Conservation (phyloP, 1,284 basidiomycete species). For the Cryptococcus sp. region DNA sequence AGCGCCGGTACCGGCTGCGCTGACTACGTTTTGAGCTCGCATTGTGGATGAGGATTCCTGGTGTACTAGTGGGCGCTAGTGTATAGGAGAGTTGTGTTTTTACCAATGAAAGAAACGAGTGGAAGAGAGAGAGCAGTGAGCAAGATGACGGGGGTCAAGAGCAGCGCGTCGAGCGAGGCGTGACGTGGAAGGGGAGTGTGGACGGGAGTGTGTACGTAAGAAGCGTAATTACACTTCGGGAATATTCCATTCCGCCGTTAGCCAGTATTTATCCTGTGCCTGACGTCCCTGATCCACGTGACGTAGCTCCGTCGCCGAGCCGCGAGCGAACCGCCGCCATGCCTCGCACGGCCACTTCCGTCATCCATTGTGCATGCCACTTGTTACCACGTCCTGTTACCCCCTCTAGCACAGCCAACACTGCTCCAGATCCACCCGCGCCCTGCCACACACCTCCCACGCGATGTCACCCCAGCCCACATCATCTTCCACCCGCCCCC, state of each 20-base stretch:
- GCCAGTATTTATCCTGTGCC: no score
- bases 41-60: constrained; percentile 23
- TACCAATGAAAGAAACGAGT: not conserved
- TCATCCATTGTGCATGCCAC: no score
- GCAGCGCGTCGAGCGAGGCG: not conserved
- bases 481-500: constrained; percentile 25
- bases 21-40: constrained; percentile 44
- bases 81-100: no score
- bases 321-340: no score
- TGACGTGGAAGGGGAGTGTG: constrained; percentile 15
- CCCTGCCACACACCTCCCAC: not conserved
- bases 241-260: no score
- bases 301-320: no score
- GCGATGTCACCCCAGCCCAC: not conserved
- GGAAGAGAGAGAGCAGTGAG: not conserved
- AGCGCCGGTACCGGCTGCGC: constrained; percentile 42
- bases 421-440: not conserved
- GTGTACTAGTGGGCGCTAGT: not conserved
- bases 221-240: not conserved
- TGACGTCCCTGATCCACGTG: no score
- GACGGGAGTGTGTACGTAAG: not conserved
- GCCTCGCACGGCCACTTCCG: no score
- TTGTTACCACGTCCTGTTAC: no score
- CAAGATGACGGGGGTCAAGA: not conserved
- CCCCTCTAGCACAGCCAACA: no score